Base-by-base conservation (phyloP, 345 rosid genomes). In the Linum trigynum region DNA sequence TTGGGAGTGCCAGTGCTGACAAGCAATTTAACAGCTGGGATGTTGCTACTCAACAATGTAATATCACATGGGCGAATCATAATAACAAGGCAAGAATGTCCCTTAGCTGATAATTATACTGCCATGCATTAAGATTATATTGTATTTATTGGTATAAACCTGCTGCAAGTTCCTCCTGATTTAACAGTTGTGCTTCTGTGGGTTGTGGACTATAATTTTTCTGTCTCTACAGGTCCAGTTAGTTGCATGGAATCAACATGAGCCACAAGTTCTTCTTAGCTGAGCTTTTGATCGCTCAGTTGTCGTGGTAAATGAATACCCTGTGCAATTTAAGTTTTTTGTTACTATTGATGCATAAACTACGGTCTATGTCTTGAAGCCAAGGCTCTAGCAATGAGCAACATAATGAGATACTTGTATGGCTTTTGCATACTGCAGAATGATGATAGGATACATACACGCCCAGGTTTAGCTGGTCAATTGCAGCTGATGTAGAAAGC, bases 281-380 rank as follows among this genome's bases (percentile, higher is more conserved):
- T 97, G 97, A 39, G 90, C 97, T n/a, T 90, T 90, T 81, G 99
- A 94, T 82, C 85, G 68, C 45, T 78, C 96, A 39, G 87, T 94
- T 56, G 86, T 94, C 53, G 74, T 94, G 99, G 99, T 94, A 88
- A 59, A 7, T 23, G 32, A 23, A 23, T 23, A 23, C 32, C 32
- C 32, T 23, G 32, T 23, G 32, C 32, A 23, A 0, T 23, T 0
- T 23, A 23, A 23, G 32, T 23, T 23, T 23, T 23, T 23, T 23
- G 32, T 23, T 23, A 23, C 32, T 23, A 23, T 0, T 43, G 10
- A 43, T 43, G 50, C 6, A 0, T 5, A 43, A 43, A 23, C 32
- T 23, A 23, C 32, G 32, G 32, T 23, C 32, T 0, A 0, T 23
- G 32, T 23, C 32, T 23, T 23, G 32, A 23, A 23, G 32, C 32